Percentiles rank a stretch among this genome's conserved stretches.
These are phyloP conservation scores for Sphagnum contortum DNA, from an alignment of 225 moss, liverwort and hornwort species.

Conservation along the genomic window DNA sequence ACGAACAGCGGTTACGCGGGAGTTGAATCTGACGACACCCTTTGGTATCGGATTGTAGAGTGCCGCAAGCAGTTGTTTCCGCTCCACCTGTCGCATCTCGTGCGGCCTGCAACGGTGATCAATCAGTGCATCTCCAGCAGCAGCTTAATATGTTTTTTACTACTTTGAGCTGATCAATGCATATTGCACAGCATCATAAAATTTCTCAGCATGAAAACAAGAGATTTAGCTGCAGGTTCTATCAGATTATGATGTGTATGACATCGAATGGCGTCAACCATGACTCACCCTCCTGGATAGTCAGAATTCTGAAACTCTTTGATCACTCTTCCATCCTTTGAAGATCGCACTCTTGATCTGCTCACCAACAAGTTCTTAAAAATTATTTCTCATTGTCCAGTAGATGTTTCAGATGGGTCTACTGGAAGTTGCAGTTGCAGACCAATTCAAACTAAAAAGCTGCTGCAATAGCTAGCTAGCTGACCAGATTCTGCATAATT, in stretches of 20 bases:
- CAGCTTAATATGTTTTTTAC: too few relatives aligned
- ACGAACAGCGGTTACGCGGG: conserved; percentile 32
- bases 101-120: conserved; percentile 23
- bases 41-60: conserved; percentile 35
- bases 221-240: too few relatives aligned
- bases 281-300: conserved; percentile 39
- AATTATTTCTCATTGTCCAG: not conserved
- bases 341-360: conserved; percentile 36
- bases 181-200: not conserved
- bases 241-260: too few relatives aligned
- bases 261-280: too few relatives aligned
- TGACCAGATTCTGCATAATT: too few relatives aligned
- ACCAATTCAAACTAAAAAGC: not conserved
- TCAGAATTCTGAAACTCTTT: conserved; percentile 27
- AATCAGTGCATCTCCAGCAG: too few relatives aligned
- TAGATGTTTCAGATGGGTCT: too few relatives aligned
- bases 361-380: not conserved
- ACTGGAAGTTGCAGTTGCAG: too few relatives aligned
- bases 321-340: conserved; percentile 22
- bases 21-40: conserved; percentile 32
- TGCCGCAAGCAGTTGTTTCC: conserved; percentile 31
- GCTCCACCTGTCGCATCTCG: conserved; percentile 44
- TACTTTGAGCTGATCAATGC: not conserved
- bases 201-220: not conserved
- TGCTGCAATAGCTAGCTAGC: too few relatives aligned